Evolutionary conservation across 257 asterid genomes (phyloP).

Genomic region (Solanum raphanifolium): DNA sequence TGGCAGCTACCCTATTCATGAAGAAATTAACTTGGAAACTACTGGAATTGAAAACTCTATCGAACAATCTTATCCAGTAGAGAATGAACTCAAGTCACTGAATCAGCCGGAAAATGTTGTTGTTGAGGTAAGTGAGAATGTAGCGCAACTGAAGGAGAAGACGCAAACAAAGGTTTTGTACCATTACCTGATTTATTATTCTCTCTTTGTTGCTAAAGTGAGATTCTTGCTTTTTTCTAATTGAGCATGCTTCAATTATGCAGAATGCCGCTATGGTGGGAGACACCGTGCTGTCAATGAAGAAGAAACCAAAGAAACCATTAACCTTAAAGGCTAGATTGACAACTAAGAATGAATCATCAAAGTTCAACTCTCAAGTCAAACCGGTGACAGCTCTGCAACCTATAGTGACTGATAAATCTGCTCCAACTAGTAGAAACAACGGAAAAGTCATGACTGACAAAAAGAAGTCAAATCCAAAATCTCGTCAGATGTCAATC

Average conservation of each 20-base stretch:
- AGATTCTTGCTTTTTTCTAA: neutral
- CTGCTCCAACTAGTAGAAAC: conserved; percentile 22
- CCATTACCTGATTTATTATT: neutral
- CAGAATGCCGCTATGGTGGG: conserved; percentile 26
- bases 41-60: conserved; percentile 8
- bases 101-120: conserved; percentile 9
- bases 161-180: conserved; percentile 17
- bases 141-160: conserved; percentile 7
- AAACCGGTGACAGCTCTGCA: conserved; percentile 18
- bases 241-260: conserved; percentile 5
- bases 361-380: conserved; percentile 21
- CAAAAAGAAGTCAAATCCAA: conserved; percentile 29
- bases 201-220: neutral
- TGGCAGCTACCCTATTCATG: neutral
- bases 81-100: conserved; percentile 9
- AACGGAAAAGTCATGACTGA: conserved; percentile 14
- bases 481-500: conserved; percentile 57
- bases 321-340: conserved; percentile 15
- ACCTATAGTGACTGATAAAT: conserved; percentile 17
- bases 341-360: neutral
- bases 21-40: conserved; percentile 7
- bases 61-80: conserved; percentile 14
- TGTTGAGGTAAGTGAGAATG: conserved; percentile 5
- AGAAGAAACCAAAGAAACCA: conserved; percentile 13
- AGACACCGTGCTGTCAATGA: conserved; percentile 5